Evolutionary conservation across 768 basidiomycete species (phyloP).

Genomic region (Hypsizygus marmoreus): DNA sequence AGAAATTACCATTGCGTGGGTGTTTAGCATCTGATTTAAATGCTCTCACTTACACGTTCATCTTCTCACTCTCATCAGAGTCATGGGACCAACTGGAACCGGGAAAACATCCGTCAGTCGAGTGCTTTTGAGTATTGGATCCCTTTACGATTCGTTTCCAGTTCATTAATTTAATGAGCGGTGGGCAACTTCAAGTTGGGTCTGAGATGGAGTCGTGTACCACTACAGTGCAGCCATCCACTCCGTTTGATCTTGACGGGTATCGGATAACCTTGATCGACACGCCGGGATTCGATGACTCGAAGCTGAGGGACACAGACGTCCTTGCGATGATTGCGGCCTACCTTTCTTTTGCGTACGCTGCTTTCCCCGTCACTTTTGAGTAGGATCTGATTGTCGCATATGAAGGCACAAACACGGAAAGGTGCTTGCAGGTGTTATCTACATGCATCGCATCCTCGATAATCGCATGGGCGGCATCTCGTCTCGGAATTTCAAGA

Average conservation of each 20-base stretch:
- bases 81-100: slow-evolving; percentile 42
- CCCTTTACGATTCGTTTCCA: slow-evolving; percentile 17
- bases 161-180: slow-evolving; percentile 59
- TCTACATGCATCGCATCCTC: slow-evolving; percentile 57
- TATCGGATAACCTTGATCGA: slow-evolving; percentile 49
- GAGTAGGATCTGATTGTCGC: not conserved
- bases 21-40: not conserved
- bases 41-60: not conserved
- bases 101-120: slow-evolving; percentile 38
- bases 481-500: slow-evolving; percentile 13
- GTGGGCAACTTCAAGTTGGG: slow-evolving; percentile 48
- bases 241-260: slow-evolving; percentile 45
- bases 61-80: slow-evolving; percentile 17
- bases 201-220: slow-evolving; percentile 54
- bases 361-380: not conserved
- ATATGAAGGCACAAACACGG: slow-evolving; percentile 30
- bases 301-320: slow-evolving; percentile 46
- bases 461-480: slow-evolving; percentile 46
- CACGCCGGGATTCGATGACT: slow-evolving; percentile 64
- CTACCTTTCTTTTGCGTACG: slow-evolving; percentile 36
- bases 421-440: slow-evolving; percentile 50
- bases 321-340: slow-evolving; percentile 52
- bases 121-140: not conserved
- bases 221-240: slow-evolving; percentile 40
- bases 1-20: slow-evolving; percentile 15